Evolutionary conservation across 169 alveolate species (phyloP).

Genomic region (Plasmodium cynomolgi): DNA sequence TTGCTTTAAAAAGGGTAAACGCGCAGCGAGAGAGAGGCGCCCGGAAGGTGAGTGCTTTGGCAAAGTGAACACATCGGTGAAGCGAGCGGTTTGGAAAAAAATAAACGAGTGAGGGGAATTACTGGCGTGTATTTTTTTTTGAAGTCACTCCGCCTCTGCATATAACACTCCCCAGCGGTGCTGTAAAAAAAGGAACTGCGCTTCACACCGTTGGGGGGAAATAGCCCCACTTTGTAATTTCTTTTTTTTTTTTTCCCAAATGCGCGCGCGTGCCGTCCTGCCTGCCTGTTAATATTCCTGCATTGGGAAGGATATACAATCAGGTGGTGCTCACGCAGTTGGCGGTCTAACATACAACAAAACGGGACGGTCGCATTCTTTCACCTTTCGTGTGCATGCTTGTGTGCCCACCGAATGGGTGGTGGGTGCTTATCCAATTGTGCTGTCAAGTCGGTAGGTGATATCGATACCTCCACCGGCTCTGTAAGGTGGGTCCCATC

Average conservation of each 20-base stretch:
- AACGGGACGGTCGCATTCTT: background rate
- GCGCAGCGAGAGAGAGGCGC: background rate
- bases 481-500: background rate
- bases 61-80: background rate
- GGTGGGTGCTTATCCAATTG: background rate
- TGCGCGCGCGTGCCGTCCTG: background rate
- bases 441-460: background rate
- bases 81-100: background rate
- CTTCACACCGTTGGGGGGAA: background rate
- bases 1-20: background rate
- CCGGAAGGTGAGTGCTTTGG: background rate
- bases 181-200: background rate
- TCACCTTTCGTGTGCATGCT: background rate
- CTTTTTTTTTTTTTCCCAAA: background rate
- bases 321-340: background rate
- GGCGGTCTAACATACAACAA: background rate
- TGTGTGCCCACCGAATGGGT: background rate
- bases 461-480: background rate
- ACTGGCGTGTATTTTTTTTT: background rate
- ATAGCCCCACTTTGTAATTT: background rate
- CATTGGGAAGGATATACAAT: background rate
- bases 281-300: background rate
- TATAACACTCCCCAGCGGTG: background rate
- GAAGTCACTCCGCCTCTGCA: background rate
- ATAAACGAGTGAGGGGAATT: background rate